Conservation (phyloP, 441 rosid genomes). For the Corymbia citriodora region DNA sequence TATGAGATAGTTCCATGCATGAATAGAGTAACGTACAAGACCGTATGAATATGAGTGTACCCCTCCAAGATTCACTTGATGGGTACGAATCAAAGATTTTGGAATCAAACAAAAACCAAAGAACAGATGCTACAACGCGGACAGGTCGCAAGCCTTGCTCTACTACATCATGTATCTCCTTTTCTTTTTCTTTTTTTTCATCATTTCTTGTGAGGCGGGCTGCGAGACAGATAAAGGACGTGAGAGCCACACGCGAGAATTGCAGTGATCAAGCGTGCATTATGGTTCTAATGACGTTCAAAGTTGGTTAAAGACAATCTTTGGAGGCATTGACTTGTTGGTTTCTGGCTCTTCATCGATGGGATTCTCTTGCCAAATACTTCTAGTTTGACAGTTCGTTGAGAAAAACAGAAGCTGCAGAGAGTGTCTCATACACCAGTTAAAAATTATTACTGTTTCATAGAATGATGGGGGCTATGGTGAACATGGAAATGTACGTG, state of each 20-base stretch:
- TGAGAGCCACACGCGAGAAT: background rate
- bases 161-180: background rate
- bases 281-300: background rate
- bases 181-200: background rate
- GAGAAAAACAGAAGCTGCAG: background rate
- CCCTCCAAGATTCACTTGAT: background rate
- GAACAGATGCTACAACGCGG: background rate
- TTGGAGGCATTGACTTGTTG: background rate
- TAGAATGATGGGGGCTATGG: background rate
- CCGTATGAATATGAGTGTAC: background rate
- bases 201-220: background rate
- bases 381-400: background rate
- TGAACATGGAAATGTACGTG: background rate
- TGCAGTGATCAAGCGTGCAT: background rate
- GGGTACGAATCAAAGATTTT: background rate
- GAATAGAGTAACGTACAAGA: background rate
- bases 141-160: background rate
- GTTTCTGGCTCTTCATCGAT: background rate
- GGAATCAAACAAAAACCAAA: background rate
- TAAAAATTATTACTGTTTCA: background rate
- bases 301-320: background rate
- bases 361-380: background rate
- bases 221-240: background rate
- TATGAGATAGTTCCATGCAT: background rate
- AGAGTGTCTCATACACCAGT: background rate